Conservation (phyloP, 441 rosid genomes). For the Erysimum cheiri region DNA sequence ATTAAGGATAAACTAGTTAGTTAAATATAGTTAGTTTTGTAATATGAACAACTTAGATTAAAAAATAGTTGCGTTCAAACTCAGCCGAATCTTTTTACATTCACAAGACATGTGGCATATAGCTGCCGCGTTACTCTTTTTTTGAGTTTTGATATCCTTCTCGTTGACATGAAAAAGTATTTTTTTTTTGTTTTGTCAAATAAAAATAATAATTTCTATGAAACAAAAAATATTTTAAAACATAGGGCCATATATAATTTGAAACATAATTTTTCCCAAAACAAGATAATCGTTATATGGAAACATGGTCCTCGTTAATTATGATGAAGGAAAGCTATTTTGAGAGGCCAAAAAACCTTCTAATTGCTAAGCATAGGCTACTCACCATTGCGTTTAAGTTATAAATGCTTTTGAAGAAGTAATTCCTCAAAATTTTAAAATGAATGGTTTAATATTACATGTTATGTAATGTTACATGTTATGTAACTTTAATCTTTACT, state of each 20-base stretch:
- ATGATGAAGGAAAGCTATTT: background rate
- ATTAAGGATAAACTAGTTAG: background rate
- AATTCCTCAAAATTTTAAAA: background rate
- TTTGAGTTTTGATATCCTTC: background rate
- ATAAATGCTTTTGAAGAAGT: background rate
- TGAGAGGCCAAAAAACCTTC: background rate
- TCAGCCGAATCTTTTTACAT: conserved; percentile 36
- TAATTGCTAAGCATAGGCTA: background rate
- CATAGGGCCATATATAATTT: background rate
- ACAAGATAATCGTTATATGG: background rate
- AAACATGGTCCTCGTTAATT: background rate
- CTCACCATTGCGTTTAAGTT: background rate
- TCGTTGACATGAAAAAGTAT: background rate
- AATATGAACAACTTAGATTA: conserved; percentile 10
- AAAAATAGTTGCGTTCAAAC: conserved; percentile 37
- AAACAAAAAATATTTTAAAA: background rate
- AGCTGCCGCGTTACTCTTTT: conserved; percentile 17
- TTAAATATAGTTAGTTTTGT: background rate
- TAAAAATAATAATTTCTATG: background rate
- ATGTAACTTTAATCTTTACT: background rate
- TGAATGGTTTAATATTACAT: background rate
- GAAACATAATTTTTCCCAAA: background rate
- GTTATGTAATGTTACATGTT: background rate
- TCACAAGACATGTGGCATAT: conserved; percentile 35
- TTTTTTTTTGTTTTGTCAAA: conserved; percentile 23